Conservation (phyloP, 805 yeast genomes). For the Kazachstania africana region DNA sequence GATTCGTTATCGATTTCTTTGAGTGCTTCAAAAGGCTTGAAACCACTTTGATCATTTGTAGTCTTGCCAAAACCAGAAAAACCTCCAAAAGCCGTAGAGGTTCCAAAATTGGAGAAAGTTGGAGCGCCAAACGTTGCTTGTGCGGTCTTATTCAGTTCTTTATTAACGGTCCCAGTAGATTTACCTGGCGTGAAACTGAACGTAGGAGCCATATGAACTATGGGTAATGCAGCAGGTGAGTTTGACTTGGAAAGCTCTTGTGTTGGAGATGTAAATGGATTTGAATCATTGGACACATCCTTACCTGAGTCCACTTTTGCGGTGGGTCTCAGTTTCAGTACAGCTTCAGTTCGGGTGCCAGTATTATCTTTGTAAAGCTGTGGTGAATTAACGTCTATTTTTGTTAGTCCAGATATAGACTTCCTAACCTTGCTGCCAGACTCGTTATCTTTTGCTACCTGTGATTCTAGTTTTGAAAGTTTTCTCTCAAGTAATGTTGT, state of each 20-base stretch:
- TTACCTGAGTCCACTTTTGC: too few species aligned
- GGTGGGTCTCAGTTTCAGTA: conserved; percentile 3
- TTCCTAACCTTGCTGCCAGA: background rate
- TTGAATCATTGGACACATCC: conserved; percentile 2
- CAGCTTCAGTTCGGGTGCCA: conserved; percentile 2
- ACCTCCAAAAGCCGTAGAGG: too few species aligned
- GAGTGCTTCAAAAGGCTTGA: background rate
- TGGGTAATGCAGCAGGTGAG: background rate
- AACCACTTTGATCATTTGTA: too few species aligned
- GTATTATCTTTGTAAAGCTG: too few species aligned
- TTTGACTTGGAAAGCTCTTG: too few species aligned
- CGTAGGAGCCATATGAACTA: conserved; percentile 6
- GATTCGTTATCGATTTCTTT: background rate
- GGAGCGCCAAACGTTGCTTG: too few species aligned
- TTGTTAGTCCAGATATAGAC: conserved; percentile 1
- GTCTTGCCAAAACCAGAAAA: too few species aligned
- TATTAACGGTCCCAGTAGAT: too few species aligned
- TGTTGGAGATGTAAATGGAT: conserved; percentile 13
- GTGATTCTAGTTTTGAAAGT: conserved; percentile 21
- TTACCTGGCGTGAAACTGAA: too few species aligned
- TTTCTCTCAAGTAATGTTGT: conserved; percentile 21
- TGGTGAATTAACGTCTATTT: conserved; percentile 2
- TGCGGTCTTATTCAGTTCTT: too few species aligned
- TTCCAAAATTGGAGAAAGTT: too few species aligned
- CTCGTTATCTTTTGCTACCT: background rate